Evolutionary conservation across 2,329 filamentous ascomycete species (phyloP).

Genomic region (Macroventuria anomochaeta): DNA sequence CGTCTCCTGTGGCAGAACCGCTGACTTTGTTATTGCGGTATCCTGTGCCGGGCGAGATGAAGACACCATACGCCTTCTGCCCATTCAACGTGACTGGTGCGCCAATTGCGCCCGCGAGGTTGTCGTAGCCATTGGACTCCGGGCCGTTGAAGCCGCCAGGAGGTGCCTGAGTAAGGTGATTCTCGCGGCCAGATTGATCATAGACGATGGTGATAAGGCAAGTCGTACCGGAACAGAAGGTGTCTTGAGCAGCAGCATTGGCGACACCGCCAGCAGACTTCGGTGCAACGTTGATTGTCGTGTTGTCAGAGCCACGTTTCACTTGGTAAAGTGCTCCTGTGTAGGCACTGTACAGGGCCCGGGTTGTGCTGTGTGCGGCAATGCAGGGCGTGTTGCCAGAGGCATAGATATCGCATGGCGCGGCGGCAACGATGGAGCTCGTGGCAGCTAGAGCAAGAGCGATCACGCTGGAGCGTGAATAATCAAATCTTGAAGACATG

Average conservation of each 20-base stretch:
- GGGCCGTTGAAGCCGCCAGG: conserved; percentile 65
- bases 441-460: conserved; percentile 48
- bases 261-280: conserved; percentile 67
- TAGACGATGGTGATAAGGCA: conserved; percentile 70
- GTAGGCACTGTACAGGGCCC: conserved; percentile 64
- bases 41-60: conserved; percentile 66
- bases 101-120: conserved; percentile 64
- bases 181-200: conserved; percentile 68
- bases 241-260: conserved; percentile 65
- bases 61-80: conserved; percentile 69
- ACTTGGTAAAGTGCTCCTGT: conserved; percentile 66
- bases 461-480: conserved; percentile 18
- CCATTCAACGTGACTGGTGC: conserved; percentile 68
- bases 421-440: conserved; percentile 56
- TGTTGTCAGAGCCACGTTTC: conserved; percentile 60
- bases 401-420: conserved; percentile 68
- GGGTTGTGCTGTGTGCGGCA: conserved; percentile 70
- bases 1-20: conserved; percentile 63
- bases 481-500: conserved; percentile 14
- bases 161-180: conserved; percentile 69
- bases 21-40: conserved; percentile 65
- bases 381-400: conserved; percentile 67
- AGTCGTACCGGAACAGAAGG: conserved; percentile 66
- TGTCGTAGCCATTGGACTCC: conserved; percentile 63
- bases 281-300: conserved; percentile 58